phyloP scores from a whole-genome alignment of 192 early-diverging fungal genomes.

The Linnemannia hyalina region DNA sequence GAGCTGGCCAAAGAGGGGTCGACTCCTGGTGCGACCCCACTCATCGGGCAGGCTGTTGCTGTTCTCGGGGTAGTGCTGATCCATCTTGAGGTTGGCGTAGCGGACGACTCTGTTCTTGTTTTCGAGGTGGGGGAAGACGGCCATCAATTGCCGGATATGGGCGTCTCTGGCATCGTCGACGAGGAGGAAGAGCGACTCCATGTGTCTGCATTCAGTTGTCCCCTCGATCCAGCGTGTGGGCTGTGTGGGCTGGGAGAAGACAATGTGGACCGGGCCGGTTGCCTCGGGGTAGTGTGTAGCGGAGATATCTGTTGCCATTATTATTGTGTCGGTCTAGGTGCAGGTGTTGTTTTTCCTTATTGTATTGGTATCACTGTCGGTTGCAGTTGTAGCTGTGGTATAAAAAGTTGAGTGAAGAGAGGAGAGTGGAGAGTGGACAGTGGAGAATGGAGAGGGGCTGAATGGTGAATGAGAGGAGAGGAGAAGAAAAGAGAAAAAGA shows the following conservation, averaged over 20 bases:
- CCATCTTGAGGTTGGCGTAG: conserved; percentile 40
- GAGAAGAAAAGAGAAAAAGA: not conserved
- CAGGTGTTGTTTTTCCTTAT: not conserved
- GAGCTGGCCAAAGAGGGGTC: conserved; percentile 28
- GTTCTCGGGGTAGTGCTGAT: conserved; percentile 36
- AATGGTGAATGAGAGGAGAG: not conserved
- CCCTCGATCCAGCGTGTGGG: conserved; percentile 33
- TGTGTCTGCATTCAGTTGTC: conserved; percentile 43
- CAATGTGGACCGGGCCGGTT: conserved; percentile 22
- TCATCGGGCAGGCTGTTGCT: not conserved
- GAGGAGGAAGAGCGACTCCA: conserved; percentile 46
- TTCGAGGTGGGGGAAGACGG: conserved; percentile 17
- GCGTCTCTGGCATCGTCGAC: conserved; percentile 43
- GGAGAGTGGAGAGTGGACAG: conserved; percentile 11
- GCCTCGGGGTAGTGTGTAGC: conserved; percentile 14
- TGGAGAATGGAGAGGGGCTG: not conserved
- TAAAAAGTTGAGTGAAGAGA: not conserved
- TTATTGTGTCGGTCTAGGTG: not conserved
- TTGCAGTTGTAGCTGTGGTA: not conserved
- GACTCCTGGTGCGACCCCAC: conserved; percentile 1
- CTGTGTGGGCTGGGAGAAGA: conserved; percentile 29
- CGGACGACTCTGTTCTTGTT: conserved; percentile 43
- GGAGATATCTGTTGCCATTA: conserved; percentile 33
- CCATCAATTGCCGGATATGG: conserved; percentile 32
- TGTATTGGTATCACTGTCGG: not conserved